Conservation (phyloP, 176 grass and related monocot genomes). For the Microstegium vimineum region DNA sequence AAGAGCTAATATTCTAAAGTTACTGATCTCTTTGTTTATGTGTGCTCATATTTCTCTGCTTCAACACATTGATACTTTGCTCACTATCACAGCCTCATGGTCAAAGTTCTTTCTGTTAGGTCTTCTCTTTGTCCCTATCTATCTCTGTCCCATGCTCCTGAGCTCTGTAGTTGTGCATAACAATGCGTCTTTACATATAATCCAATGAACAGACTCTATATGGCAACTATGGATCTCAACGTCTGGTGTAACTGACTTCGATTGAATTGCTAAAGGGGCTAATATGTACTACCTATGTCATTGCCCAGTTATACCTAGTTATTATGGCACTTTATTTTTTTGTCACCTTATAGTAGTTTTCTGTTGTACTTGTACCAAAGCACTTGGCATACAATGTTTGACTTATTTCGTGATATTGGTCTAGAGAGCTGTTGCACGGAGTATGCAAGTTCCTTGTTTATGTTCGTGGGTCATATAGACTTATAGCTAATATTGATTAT, state of each 20-base stretch:
- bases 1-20: background rate
- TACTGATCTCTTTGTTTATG: background rate
- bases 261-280: background rate
- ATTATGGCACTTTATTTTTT: background rate
- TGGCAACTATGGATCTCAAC: background rate
- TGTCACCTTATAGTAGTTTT: background rate
- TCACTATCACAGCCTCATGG: background rate
- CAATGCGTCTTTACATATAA: background rate
- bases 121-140: background rate
- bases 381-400: background rate
- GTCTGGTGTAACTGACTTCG: background rate
- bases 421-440: background rate
- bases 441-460: background rate
- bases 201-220: background rate
- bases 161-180: background rate
- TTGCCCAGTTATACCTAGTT: background rate
- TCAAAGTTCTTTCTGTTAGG: background rate
- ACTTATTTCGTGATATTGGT: background rate
- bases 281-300: background rate
- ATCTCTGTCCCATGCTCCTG: background rate
- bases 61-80: background rate
- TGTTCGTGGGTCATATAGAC: too few species aligned
- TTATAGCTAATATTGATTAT: background rate
- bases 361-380: background rate
- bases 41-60: background rate